Base-by-base conservation (phyloP, 1,284 basidiomycete genomes). In the Leucoagaricus sp. region DNA sequence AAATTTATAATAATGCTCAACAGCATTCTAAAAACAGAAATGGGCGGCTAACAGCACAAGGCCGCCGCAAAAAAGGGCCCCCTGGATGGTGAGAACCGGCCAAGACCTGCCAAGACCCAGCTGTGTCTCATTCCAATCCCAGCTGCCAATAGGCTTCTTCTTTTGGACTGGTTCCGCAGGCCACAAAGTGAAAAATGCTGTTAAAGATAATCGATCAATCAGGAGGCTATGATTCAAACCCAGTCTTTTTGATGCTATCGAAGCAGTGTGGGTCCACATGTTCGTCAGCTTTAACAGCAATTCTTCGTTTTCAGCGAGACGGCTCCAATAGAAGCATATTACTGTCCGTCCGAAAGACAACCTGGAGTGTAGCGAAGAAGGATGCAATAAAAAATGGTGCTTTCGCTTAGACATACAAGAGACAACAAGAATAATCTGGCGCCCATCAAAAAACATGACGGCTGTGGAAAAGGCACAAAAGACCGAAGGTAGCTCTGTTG, bases 141-240 rank as follows among this genome's bases (percentile, higher is more conserved):
- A 38, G 36, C 36, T 38, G 6, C 17, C 36, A 38, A n/a, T n/a
- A 9, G n/a, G n/a, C 6, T 6, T 13, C 6, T 4, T 15, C 36
- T 15, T 5, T 10, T 10, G 6, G 4, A 9, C 4, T 8, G 36
- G 13, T 38, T 38, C 36, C 15, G 15, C n/a, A 17, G 17, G 46
- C n/a, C 26, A 31, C 17, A 19, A 34, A n/a, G 17, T 10, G n/a
- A n/a, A 38, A 38, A 38, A 38, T 38, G 36, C 36, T 38, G 19
- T 48, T 48, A 29, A 29, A 29, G 45, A 47, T 17, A 48, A 48
- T 31, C 28, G 33, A 28, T 28, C 44, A 48, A 31, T 47, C 36
- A 13, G 36, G 6, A 15, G 36, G 4, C n/a, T n/a, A n/a, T n/a
- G n/a, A n/a, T n/a, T n/a, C n/a, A 23, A 25, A 21, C 13, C 33